These are phyloP conservation scores for Amauroascus niger DNA, from an alignment of 2,329 filamentous ascomycete species.

Conservation along the genomic window DNA sequence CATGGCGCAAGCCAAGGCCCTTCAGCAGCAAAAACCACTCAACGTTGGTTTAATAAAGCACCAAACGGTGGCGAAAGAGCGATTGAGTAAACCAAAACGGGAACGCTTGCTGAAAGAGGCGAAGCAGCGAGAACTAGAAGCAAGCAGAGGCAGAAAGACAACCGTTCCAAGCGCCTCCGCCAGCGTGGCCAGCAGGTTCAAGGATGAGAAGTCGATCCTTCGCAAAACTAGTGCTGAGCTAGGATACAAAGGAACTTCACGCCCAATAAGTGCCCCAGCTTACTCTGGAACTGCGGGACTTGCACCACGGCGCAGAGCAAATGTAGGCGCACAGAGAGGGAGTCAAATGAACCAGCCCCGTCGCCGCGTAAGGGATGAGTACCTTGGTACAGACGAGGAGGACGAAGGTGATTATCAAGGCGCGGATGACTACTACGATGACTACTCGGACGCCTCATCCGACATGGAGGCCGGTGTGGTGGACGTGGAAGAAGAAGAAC, in stretches of 20 bases:
- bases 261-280: constrained; percentile 18
- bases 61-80: constrained; percentile 45
- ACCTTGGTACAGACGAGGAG: constrained; percentile 41
- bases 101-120: constrained; percentile 36
- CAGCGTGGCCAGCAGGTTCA: constrained; percentile 12
- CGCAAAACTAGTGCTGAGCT: constrained; percentile 25
- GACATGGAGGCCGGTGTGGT: constrained; percentile 44
- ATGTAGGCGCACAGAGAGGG: constrained; percentile 22
- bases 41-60: constrained; percentile 48
- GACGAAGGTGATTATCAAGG: constrained; percentile 37
- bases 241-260: constrained; percentile 33
- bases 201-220: constrained; percentile 19
- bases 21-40: constrained; percentile 39
- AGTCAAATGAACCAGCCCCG: constrained; percentile 9
- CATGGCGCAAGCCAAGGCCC: constrained; percentile 49
- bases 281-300: constrained; percentile 39
- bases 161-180: constrained; percentile 12
- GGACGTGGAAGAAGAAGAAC: constrained; percentile 41
- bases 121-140: constrained; percentile 34
- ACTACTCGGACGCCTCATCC: constrained; percentile 39
- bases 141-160: constrained; percentile 25
- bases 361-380: constrained; percentile 32
- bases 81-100: constrained; percentile 47
- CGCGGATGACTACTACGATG: constrained; percentile 30
- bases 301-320: constrained; percentile 22